Evolutionary conservation across 179 eudicot genomes (phyloP), one percentile per base, ranked within the genome.

Genomic region (Drosera spatulata): DNA sequence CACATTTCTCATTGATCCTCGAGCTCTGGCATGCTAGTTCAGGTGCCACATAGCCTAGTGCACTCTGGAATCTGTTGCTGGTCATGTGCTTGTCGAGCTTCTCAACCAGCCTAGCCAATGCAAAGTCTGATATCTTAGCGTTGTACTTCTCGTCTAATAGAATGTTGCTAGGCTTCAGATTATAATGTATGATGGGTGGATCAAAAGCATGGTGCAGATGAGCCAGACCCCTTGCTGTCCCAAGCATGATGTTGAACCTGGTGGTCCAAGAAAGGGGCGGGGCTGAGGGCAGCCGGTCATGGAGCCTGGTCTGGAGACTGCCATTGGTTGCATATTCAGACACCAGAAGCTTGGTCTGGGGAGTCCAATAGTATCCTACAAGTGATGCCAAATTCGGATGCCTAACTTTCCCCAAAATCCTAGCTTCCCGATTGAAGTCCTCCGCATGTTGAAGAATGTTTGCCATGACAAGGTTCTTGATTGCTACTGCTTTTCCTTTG

Each of bases 321-420:
- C 81, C 85, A n/a, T 79, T 77, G 0, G 77, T 59, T 12, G 80
- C 90, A 61, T 61, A 87, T 44, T 94, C 97, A 2, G 99, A 81
- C 11, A 94, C 87, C 58, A 94, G 60, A 10, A 94, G 87, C 61
- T 94, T 94, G 55, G 85, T 37, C 5, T 87, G 81, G 60, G 94
- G 97, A 64, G 96, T 90, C 99, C 99, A 94, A 61, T 83, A 85
- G 73, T 87, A 90, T 47, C 99, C 99, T 76, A 72, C 82, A 4
- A 94, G 68, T 7, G 85, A 39, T 44, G 79, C 70, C 66, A 94
- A 54, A 72, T 90, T 85, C 7, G 83, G 83, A 73, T 94, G 94
- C 63, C 75, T 83, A 9, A 85, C 96, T 69, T 85, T 87, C 6
- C 85, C 99, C 2, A 94, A 70, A 37, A 79, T 60, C 48, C 96